phyloP scores from a whole-genome alignment of 768 basidiomycete genomes.

The Jaapia argillacea region DNA sequence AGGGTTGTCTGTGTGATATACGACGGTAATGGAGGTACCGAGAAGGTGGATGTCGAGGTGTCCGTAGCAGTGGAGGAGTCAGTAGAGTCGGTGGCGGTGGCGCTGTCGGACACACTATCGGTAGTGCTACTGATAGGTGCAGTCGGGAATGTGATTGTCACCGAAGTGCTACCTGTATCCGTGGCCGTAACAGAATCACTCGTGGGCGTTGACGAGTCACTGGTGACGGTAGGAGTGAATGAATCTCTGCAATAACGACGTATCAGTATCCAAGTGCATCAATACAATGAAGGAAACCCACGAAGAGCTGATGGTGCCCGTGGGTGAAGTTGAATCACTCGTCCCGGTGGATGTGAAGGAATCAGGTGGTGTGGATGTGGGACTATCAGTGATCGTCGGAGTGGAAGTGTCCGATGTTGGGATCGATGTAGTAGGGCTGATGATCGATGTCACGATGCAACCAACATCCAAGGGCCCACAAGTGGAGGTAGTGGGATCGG shows the following conservation, averaged over 20 bases:
- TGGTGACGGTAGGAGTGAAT: slow-evolving; percentile 6
- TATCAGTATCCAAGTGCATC: no score
- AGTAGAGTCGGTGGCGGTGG: slow-evolving; percentile 1
- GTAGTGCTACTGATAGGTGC: background rate
- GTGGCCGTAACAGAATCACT: slow-evolving; percentile 3
- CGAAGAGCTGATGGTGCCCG: no score
- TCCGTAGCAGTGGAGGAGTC: slow-evolving; percentile 11
- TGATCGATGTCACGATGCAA: slow-evolving; percentile 3
- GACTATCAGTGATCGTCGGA: no score
- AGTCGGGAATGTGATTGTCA: slow-evolving; percentile 19
- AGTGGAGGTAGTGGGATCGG: no score
- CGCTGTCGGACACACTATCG: slow-evolving; percentile 3
- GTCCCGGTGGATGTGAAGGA: no score
- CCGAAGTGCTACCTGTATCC: slow-evolving; percentile 2
- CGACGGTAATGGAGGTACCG: slow-evolving; percentile 22
- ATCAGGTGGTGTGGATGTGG: no score
- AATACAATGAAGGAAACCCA: no score
- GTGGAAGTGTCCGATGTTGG: no score
- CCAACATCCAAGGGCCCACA: no score
- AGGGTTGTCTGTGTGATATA: slow-evolving; percentile 25
- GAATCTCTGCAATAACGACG: no score
- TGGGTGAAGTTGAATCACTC: no score
- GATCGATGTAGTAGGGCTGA: no score
- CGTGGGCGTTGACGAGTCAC: slow-evolving; percentile 8
- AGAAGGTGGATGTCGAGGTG: slow-evolving; percentile 7